Percentiles rank a stretch among this genome's conserved stretches.
Evolutionary conservation across 495 filamentous ascomycete species (phyloP).

Genomic region (Xylaria scruposa): DNA sequence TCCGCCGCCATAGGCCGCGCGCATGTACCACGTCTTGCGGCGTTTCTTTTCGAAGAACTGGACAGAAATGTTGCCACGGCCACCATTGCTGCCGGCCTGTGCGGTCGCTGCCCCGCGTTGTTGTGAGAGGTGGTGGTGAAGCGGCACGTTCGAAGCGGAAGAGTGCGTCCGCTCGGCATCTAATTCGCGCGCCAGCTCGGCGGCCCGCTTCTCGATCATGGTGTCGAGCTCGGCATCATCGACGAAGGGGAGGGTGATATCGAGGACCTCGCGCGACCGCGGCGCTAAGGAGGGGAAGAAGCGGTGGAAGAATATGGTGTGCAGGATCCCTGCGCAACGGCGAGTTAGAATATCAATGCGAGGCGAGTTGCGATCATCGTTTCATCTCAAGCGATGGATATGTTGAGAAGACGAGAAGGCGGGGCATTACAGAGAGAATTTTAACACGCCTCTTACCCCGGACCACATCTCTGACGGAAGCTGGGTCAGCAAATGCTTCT

Average conservation of each 20-base stretch:
- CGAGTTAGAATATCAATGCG: neutral
- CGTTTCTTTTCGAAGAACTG: slow-evolving; percentile 95
- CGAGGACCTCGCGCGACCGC: slow-evolving; percentile 87
- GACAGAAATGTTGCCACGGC: slow-evolving; percentile 81
- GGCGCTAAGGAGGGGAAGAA: slow-evolving; percentile 89
- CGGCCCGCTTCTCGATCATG: slow-evolving; percentile 86
- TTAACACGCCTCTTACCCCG: slow-evolving; percentile 66
- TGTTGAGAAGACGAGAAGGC: slow-evolving; percentile 20
- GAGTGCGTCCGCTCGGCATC: slow-evolving; percentile 53
- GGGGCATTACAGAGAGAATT: slow-evolving; percentile 31
- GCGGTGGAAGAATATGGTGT: slow-evolving; percentile 98
- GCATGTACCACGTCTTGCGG: slow-evolving; percentile 81
- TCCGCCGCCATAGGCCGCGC: slow-evolving; percentile 73
- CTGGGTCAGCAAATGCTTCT: slow-evolving; percentile 82
- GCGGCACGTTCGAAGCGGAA: slow-evolving; percentile 26
- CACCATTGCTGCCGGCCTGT: slow-evolving; percentile 50
- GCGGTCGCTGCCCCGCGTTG: slow-evolving; percentile 24
- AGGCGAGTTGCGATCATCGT: neutral
- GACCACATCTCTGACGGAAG: slow-evolving; percentile 85
- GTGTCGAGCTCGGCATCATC: slow-evolving; percentile 90
- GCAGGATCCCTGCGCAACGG: slow-evolving; percentile 73
- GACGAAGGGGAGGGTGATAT: slow-evolving; percentile 87
- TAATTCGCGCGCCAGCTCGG: slow-evolving; percentile 72
- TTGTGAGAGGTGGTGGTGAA: slow-evolving; percentile 26
- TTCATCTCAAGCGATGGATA: neutral